Conservation (phyloP, 73 alveolate species). For the Paraurostyla sp. region DNA sequence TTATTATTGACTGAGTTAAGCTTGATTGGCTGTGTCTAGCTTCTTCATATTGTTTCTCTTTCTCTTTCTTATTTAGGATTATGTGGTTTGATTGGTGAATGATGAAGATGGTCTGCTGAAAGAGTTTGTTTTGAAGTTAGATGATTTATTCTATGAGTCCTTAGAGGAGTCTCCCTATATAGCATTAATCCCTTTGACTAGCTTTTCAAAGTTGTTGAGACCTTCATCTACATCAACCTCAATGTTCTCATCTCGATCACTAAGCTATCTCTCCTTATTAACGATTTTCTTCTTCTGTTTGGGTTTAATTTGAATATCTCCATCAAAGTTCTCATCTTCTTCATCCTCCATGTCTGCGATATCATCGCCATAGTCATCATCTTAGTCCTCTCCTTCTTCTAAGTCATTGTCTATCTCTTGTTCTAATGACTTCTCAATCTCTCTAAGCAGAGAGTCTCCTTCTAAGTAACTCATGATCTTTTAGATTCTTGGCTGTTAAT, state of each 20-base stretch:
- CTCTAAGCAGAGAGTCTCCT: slow-evolving; percentile 53
- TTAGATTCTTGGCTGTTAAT: slow-evolving; percentile 26
- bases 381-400: slow-evolving; percentile 7
- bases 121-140: slow-evolving; percentile 4
- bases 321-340: neutral
- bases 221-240: neutral
- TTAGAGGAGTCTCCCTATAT: neutral
- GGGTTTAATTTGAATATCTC: too few species aligned
- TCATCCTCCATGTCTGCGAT: neutral
- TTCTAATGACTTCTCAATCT: slow-evolving; percentile 47
- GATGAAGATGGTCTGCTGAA: slow-evolving; percentile 39
- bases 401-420: neutral
- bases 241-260: neutral
- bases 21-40: neutral
- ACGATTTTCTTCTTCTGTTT: too few species aligned
- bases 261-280: too few species aligned
- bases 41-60: slow-evolving; percentile 2
- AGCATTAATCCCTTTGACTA: neutral
- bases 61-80: slow-evolving; percentile 8
- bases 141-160: slow-evolving; percentile 8
- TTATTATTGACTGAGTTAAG: neutral
- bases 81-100: slow-evolving; percentile 6
- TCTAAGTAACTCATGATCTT: slow-evolving; percentile 48
- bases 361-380: slow-evolving; percentile 21
- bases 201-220: neutral